phyloP scores from a whole-genome alignment of 805 yeast species.

The Wickerhamomyces strasburgensis region DNA sequence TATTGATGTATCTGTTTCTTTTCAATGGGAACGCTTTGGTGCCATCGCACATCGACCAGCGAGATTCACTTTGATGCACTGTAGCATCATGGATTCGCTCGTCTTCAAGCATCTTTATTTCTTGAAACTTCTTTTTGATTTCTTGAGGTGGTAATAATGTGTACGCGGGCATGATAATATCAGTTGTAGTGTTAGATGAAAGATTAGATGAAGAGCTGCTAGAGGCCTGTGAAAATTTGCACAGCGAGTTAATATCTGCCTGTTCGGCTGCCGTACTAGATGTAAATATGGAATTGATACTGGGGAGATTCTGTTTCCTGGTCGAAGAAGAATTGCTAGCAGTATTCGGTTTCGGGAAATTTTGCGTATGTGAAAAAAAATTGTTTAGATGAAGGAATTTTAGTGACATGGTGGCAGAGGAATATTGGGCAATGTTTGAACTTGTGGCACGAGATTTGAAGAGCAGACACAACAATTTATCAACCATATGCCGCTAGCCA shows the following conservation, averaged over 20 bases:
- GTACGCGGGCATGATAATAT: neutral
- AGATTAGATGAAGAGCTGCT: neutral
- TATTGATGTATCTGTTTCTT: constrained; percentile 57
- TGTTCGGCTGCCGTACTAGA: too few relatives aligned
- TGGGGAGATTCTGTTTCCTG: too few relatives aligned
- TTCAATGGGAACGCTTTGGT: constrained; percentile 13
- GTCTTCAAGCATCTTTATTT: constrained; percentile 33
- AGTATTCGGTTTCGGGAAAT: too few relatives aligned
- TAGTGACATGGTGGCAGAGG: neutral
- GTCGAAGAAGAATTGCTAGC: too few relatives aligned
- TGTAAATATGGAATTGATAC: too few relatives aligned
- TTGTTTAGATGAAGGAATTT: neutral
- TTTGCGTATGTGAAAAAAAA: too few relatives aligned
- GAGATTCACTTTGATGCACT: constrained; percentile 21
- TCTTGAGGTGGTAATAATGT: neutral
- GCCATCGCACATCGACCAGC: constrained; percentile 19
- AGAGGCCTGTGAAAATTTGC: neutral
- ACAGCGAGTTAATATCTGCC: too few relatives aligned
- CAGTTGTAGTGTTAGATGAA: too few relatives aligned
- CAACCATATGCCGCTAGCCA: too few relatives aligned
- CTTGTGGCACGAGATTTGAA: too few relatives aligned
- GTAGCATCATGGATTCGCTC: constrained; percentile 34
- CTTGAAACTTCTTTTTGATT: constrained; percentile 24
- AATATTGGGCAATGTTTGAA: too few relatives aligned
- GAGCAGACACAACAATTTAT: too few relatives aligned